A percentile compares a stretch with the other conserved stretches of the same genome.
Conservation (phyloP, 129 eudicot species). For the Arctium lappa region DNA sequence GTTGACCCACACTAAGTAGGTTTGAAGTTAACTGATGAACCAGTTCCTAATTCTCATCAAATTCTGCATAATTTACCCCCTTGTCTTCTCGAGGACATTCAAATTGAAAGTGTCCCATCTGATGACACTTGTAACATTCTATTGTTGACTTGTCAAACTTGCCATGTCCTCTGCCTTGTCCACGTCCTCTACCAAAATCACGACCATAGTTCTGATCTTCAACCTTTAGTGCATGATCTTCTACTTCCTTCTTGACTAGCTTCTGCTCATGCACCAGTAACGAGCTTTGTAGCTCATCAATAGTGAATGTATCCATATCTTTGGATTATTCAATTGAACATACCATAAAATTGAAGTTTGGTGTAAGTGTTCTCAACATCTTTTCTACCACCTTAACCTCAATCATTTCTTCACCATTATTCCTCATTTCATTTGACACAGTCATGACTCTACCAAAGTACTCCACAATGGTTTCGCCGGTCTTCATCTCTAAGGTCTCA, state of each 20-base stretch:
- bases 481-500: no score
- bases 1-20: no score
- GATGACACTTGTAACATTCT: slow-evolving; percentile 10
- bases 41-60: slow-evolving; percentile 10
- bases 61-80: not conserved
- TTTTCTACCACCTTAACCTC: no score
- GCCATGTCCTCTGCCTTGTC: not conserved
- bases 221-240: not conserved
- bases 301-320: no score
- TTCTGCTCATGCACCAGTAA: not conserved
- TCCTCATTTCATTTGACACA: no score
- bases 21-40: not conserved
- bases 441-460: no score
- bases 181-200: slow-evolving; percentile 9
- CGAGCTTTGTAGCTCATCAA: no score
- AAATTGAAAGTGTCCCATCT: not conserved
- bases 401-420: no score
- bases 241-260: not conserved
- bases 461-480: no score
- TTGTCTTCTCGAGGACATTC: not conserved
- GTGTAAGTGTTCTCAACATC: no score
- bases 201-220: not conserved
- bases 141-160: not conserved
- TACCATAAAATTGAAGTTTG: no score
- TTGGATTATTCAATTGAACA: no score